These are phyloP conservation scores for Skeletonema costatum DNA, from an alignment of 108 stramenopile genomes.

Conservation along the genomic window DNA sequence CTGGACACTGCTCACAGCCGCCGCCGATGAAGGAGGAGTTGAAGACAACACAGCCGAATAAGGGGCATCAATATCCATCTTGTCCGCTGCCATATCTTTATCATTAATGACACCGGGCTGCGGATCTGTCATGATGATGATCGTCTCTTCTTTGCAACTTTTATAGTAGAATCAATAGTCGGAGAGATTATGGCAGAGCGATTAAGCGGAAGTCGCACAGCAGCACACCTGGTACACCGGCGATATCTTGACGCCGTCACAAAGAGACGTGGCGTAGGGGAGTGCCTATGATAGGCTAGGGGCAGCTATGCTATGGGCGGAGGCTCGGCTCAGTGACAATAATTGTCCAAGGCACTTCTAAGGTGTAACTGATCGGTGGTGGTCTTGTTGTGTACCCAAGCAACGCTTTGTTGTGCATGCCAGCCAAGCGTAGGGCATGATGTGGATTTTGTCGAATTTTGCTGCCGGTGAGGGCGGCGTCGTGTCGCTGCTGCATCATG, in stretches of 20 bases:
- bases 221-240: not conserved
- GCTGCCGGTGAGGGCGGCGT: not conserved
- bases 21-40: not conserved
- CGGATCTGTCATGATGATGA: conserved; percentile 3
- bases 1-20: not conserved
- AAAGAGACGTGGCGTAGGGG: not conserved
- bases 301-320: not conserved
- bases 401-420: not conserved
- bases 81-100: not conserved
- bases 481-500: not conserved
- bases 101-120: not conserved
- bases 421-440: not conserved
- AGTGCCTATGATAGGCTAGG: too few species aligned
- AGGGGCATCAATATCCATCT: not conserved
- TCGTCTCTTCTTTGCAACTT: not conserved
- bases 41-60: not conserved
- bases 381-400: not conserved
- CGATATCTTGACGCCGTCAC: not conserved
- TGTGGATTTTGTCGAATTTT: not conserved
- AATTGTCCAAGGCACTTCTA: not conserved
- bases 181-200: too few species aligned
- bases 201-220: not conserved
- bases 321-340: not conserved
- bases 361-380: not conserved
- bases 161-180: not conserved